Percentiles rank a stretch among this genome's conserved stretches.
Conservation (phyloP, 2,329 filamentous ascomycete genomes). For the Cytospora schulzeri region DNA sequence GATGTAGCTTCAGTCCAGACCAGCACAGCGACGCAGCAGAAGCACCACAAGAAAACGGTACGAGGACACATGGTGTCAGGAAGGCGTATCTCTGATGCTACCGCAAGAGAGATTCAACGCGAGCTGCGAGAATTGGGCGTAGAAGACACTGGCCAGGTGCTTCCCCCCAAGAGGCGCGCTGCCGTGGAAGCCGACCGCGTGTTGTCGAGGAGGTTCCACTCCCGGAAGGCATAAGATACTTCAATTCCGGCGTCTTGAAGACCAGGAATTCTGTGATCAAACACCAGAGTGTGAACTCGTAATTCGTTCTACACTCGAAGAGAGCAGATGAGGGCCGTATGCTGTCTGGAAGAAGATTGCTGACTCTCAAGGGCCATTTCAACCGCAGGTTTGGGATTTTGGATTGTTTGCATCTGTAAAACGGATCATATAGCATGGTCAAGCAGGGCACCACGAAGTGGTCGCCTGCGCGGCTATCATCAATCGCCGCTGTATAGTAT, state of each 20-base stretch:
- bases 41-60: neutral
- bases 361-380: neutral
- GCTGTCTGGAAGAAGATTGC: neutral
- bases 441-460: neutral
- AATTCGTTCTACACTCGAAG: neutral
- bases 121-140: neutral
- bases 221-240: neutral
- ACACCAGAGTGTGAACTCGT: neutral
- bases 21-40: neutral
- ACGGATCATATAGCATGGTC: neutral
- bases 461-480: neutral
- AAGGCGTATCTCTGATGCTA: neutral
- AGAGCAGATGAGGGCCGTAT: neutral
- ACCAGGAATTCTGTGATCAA: neutral
- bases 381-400: neutral
- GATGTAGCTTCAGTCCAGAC: neutral
- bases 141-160: neutral
- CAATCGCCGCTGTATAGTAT: too few species aligned
- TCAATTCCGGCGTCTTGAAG: neutral
- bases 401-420: neutral
- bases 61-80: neutral
- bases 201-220: neutral
- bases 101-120: neutral
- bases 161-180: neutral
- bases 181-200: neutral